Evolutionary conservation across 306 rosid species (phyloP).

Genomic region (Gynostemma pentaphyllum): DNA sequence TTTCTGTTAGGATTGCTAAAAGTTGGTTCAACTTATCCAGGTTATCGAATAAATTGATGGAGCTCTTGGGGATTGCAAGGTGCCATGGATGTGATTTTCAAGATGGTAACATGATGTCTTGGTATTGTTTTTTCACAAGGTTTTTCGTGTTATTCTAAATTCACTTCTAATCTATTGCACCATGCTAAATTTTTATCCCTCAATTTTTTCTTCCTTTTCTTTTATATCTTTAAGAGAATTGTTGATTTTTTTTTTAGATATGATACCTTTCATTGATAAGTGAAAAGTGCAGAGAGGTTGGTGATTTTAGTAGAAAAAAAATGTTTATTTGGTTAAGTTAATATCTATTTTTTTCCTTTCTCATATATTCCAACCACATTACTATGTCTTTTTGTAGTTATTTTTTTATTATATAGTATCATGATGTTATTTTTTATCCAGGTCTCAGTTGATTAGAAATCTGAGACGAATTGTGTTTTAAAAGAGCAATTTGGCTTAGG

Average conservation of each 20-base stretch:
- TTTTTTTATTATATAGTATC: constrained; percentile 8
- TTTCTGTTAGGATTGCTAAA: background rate
- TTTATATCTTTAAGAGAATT: background rate
- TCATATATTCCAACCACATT: too few relatives aligned
- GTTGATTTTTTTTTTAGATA: too few relatives aligned
- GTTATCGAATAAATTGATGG: constrained; percentile 97
- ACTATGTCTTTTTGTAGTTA: too few relatives aligned
- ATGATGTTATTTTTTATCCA: constrained; percentile 9
- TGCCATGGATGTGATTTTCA: constrained; percentile 83
- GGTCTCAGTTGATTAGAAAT: constrained; percentile 65
- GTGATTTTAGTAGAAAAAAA: too few relatives aligned
- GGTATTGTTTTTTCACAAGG: background rate
- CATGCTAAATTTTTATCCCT: too few relatives aligned
- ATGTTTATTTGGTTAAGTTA: background rate
- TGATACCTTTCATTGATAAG: too few relatives aligned
- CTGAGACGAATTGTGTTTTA: constrained; percentile 42
- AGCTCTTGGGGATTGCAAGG: constrained; percentile 89
- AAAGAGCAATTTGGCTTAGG: constrained; percentile 42
- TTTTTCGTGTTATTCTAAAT: background rate
- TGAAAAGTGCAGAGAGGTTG: too few relatives aligned
- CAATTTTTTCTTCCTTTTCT: background rate
- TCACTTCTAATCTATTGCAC: background rate
- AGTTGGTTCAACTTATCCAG: constrained; percentile 19
- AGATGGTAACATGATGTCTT: constrained; percentile 57
- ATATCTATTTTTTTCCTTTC: too few relatives aligned